Evolutionary conservation across 1,139 yeast species (phyloP).

Genomic region (Candida labiduridarum): DNA sequence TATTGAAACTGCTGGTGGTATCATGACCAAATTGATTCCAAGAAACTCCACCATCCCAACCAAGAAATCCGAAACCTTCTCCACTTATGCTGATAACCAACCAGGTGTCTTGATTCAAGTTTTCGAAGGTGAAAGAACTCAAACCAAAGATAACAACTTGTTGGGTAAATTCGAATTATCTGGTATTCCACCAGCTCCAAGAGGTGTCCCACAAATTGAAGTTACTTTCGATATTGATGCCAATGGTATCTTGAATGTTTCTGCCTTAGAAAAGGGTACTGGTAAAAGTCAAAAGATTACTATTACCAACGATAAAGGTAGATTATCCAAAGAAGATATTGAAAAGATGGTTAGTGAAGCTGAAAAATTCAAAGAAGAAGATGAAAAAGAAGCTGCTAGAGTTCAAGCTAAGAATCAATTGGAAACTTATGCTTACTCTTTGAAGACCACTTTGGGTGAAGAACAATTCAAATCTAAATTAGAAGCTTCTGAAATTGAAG

Average conservation of each 20-base stretch:
- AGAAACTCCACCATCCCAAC: slow-evolving; percentile 98
- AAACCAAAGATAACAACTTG: slow-evolving; percentile 92
- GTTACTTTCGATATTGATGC: slow-evolving; percentile 95
- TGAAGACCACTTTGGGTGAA: slow-evolving; percentile 81
- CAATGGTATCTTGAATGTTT: slow-evolving; percentile 91
- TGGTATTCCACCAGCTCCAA: slow-evolving; percentile 97
- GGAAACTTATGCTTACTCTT: slow-evolving; percentile 89
- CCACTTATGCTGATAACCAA: slow-evolving; percentile 97
- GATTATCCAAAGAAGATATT: slow-evolving; percentile 54
- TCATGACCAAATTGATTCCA: slow-evolving; percentile 94
- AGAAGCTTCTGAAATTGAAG: slow-evolving; percentile 75
- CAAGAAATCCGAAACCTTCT: slow-evolving; percentile 93
- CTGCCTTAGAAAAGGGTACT: slow-evolving; percentile 95
- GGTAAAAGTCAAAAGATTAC: slow-evolving; percentile 63
- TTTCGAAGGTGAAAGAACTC: slow-evolving; percentile 95
- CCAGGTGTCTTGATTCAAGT: slow-evolving; percentile 96
- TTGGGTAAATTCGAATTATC: slow-evolving; percentile 94
- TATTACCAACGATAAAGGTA: slow-evolving; percentile 54
- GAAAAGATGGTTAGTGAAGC: slow-evolving; percentile 55
- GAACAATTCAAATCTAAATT: slow-evolving; percentile 83
- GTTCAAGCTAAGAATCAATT: slow-evolving; percentile 77
- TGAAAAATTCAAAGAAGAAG: slow-evolving; percentile 54
- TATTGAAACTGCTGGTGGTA: slow-evolving; percentile 97
- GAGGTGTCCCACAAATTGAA: slow-evolving; percentile 97
- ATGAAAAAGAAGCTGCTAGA: slow-evolving; percentile 50